These are phyloP conservation scores for Grifola frondosa DNA, from an alignment of 1,284 basidiomycete species.

Conservation along the genomic window DNA sequence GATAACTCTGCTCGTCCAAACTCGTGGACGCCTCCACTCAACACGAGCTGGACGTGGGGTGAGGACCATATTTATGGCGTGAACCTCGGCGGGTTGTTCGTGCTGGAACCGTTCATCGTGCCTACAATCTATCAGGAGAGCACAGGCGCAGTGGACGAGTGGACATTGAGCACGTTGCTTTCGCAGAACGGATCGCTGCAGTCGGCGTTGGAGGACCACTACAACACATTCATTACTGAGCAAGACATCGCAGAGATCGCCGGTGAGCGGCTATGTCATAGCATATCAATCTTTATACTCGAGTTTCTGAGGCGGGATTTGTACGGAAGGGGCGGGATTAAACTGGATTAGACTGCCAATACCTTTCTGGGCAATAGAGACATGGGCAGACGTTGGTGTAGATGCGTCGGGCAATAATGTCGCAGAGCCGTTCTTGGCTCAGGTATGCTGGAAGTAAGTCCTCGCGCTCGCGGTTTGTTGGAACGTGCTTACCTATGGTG, in stretches of 20 bases:
- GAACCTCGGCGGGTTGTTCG: constrained; percentile 72
- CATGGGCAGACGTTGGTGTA: constrained; percentile 41
- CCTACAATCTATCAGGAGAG: constrained; percentile 78
- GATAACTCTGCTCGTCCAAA: constrained; percentile 60
- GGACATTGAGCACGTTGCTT: constrained; percentile 50
- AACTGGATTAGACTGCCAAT: constrained; percentile 79
- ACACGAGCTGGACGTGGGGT: constrained; percentile 71
- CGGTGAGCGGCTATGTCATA: too few relatives aligned
- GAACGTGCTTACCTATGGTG: neutral
- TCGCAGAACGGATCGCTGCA: constrained; percentile 34
- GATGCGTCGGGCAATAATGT: constrained; percentile 22
- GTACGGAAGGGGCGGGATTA: constrained; percentile 51
- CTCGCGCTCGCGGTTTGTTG: too few relatives aligned
- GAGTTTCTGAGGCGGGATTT: too few relatives aligned
- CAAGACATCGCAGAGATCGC: constrained; percentile 35
- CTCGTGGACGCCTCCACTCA: constrained; percentile 62
- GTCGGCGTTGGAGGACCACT: constrained; percentile 44
- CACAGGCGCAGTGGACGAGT: constrained; percentile 56
- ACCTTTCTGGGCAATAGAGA: constrained; percentile 79
- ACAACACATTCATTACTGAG: constrained; percentile 51
- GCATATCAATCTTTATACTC: too few relatives aligned
- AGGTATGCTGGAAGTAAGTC: constrained; percentile 35
- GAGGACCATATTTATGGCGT: constrained; percentile 62
- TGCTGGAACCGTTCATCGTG: constrained; percentile 80
- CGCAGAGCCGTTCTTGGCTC: constrained; percentile 35